Evolutionary conservation across 2,329 filamentous ascomycete species (phyloP).

Genomic region (Ustulina deusta): DNA sequence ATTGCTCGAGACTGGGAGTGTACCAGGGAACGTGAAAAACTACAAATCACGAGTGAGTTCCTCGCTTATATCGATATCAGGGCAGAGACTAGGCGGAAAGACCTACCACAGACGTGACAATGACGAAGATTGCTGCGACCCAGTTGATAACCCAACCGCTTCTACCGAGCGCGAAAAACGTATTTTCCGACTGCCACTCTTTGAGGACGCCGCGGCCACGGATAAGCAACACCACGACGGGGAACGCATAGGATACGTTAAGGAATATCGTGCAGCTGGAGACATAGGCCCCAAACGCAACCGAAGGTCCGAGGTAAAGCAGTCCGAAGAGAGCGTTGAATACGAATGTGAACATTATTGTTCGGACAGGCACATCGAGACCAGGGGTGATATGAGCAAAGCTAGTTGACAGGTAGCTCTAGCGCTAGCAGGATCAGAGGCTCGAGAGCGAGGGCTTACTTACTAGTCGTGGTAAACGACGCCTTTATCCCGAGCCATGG

Average conservation of each 20-base stretch:
- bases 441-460: constrained; percentile 9
- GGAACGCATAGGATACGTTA: constrained; percentile 60
- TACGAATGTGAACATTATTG: constrained; percentile 56
- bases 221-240: constrained; percentile 54
- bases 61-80: background rate
- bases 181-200: constrained; percentile 44
- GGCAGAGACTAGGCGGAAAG: background rate
- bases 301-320: constrained; percentile 59
- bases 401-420: constrained; percentile 33
- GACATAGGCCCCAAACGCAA: constrained; percentile 61
- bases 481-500: constrained; percentile 61
- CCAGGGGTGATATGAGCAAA: constrained; percentile 54
- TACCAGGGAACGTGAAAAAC: constrained; percentile 52
- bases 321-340: constrained; percentile 61
- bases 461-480: constrained; percentile 52
- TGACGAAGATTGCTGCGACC: constrained; percentile 53
- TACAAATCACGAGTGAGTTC: constrained; percentile 27
- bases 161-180: constrained; percentile 50
- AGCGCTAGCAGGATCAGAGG: background rate
- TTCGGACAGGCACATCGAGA: constrained; percentile 57
- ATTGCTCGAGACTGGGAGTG: constrained; percentile 48
- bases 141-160: constrained; percentile 51
- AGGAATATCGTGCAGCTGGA: constrained; percentile 60
- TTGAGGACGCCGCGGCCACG: constrained; percentile 52
- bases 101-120: constrained; percentile 54